These are phyloP conservation scores for Microthlaspi erraticum DNA, from an alignment of 345 rosid genomes.

Conservation along the genomic window DNA sequence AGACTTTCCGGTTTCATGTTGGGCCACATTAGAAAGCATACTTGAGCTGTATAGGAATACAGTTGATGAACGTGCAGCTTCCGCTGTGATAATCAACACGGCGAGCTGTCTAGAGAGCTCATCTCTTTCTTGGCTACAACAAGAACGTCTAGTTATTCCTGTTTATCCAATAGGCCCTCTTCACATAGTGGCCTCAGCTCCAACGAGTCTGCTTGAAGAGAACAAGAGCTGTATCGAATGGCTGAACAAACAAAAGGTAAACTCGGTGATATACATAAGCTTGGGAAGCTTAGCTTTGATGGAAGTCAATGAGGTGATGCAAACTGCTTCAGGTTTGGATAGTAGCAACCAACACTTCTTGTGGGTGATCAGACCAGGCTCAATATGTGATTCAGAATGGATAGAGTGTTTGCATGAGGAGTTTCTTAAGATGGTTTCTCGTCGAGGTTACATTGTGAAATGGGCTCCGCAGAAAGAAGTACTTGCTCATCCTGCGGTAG, in stretches of 20 bases:
- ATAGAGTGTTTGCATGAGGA: too few relatives aligned
- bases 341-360: too few relatives aligned
- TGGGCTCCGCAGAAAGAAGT: too few relatives aligned
- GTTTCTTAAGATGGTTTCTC: too few relatives aligned
- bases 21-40: too few relatives aligned
- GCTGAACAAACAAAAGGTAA: constrained; percentile 37
- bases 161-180: constrained; percentile 41
- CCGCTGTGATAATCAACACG: constrained; percentile 35
- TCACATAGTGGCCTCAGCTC: constrained; percentile 33
- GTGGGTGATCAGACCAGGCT: too few relatives aligned
- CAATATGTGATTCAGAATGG: too few relatives aligned
- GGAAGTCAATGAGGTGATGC: constrained; percentile 32
- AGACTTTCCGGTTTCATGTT: constrained; percentile 21
- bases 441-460: too few relatives aligned
- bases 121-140: constrained; percentile 18
- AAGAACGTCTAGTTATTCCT: constrained; percentile 2
- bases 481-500: too few relatives aligned
- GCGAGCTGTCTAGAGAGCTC: constrained; percentile 36
- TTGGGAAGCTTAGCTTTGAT: constrained; percentile 57
- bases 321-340: too few relatives aligned
- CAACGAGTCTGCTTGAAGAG: constrained; percentile 40
- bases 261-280: constrained; percentile 58
- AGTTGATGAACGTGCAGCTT: too few relatives aligned
- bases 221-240: constrained; percentile 54
- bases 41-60: too few relatives aligned